Percentiles rank a stretch among this genome's conserved stretches.
These are phyloP conservation scores for Phytophthora idaei DNA, from an alignment of 352 stramenopile genomes.

Conservation along the genomic window DNA sequence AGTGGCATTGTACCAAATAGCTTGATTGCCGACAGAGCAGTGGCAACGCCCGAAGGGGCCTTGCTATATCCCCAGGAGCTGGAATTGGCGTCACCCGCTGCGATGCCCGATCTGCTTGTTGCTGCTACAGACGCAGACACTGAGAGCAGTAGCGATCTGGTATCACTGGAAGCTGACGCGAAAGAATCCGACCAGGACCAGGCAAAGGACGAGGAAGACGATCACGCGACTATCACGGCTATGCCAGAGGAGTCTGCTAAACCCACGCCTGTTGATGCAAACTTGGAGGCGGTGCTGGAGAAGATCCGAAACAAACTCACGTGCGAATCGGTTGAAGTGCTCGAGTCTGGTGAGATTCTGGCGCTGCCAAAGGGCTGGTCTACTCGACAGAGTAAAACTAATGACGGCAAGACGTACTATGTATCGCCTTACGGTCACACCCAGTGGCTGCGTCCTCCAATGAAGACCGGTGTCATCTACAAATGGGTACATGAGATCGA, in stretches of 20 bases:
- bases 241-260: slow-evolving; percentile 42
- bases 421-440: slow-evolving; percentile 85
- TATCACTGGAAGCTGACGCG: slow-evolving; percentile 12
- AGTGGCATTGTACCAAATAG: slow-evolving; percentile 5
- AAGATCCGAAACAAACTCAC: slow-evolving; percentile 68
- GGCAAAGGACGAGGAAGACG: slow-evolving; percentile 22
- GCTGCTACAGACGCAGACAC: slow-evolving; percentile 5
- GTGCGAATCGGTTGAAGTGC: slow-evolving; percentile 64
- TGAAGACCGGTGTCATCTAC: slow-evolving; percentile 79
- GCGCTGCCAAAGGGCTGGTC: slow-evolving; percentile 82
- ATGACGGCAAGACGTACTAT: slow-evolving; percentile 87
- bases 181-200: slow-evolving; percentile 23
- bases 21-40: slow-evolving; percentile 22
- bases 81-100: slow-evolving; percentile 42
- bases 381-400: slow-evolving; percentile 81
- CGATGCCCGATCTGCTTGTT: slow-evolving; percentile 25
- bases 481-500: slow-evolving; percentile 87
- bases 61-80: slow-evolving; percentile 31
- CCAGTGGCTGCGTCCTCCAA: slow-evolving; percentile 79
- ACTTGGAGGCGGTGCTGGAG: slow-evolving; percentile 62
- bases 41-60: slow-evolving; percentile 31
- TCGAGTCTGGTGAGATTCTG: slow-evolving; percentile 76
- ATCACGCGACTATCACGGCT: slow-evolving; percentile 57
- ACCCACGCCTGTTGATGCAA: slow-evolving; percentile 53
- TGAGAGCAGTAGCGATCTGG: slow-evolving; percentile 8